Conservation (phyloP, 331 rosid species). For the Acacia concinna region DNA sequence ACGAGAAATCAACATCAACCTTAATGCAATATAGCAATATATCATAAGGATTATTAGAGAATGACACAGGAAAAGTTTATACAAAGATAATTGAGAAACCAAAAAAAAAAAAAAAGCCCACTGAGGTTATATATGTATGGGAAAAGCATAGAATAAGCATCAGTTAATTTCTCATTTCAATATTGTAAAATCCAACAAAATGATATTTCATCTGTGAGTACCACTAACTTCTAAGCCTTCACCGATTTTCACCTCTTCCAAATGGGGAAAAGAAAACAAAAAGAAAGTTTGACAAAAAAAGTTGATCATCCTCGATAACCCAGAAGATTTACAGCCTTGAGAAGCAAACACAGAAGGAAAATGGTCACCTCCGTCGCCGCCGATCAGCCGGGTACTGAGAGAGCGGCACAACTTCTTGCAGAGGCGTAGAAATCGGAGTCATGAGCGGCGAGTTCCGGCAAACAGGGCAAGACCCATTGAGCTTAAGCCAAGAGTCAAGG, state of each 20-base stretch:
- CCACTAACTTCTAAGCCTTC: background rate
- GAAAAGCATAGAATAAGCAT: background rate
- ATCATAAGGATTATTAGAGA: background rate
- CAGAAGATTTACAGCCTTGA: conserved; percentile 3
- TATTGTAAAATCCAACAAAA: background rate
- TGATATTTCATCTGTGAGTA: background rate
- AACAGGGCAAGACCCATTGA: conserved; percentile 90
- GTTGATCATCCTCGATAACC: background rate
- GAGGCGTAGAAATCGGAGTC: conserved; percentile 62
- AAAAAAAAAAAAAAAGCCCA: background rate
- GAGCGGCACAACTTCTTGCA: conserved; percentile 88
- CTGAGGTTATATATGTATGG: background rate
- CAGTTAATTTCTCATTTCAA: background rate
- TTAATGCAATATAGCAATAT: background rate
- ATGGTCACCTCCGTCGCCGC: conserved; percentile 50
- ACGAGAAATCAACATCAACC: conserved; percentile 18
- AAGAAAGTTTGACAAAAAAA: background rate
- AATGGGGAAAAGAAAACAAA: background rate
- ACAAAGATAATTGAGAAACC: background rate
- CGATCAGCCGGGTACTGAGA: conserved; percentile 84
- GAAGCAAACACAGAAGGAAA: background rate
- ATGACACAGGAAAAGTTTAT: background rate
- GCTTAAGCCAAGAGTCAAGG: conserved; percentile 84
- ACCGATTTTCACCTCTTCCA: background rate
- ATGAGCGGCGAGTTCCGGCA: conserved; percentile 85